Evolutionary conservation across 1,284 basidiomycete genomes (phyloP), one percentile per base, ranked within the genome.

Genomic region (Sporisorium iseilematis-ciliati): DNA sequence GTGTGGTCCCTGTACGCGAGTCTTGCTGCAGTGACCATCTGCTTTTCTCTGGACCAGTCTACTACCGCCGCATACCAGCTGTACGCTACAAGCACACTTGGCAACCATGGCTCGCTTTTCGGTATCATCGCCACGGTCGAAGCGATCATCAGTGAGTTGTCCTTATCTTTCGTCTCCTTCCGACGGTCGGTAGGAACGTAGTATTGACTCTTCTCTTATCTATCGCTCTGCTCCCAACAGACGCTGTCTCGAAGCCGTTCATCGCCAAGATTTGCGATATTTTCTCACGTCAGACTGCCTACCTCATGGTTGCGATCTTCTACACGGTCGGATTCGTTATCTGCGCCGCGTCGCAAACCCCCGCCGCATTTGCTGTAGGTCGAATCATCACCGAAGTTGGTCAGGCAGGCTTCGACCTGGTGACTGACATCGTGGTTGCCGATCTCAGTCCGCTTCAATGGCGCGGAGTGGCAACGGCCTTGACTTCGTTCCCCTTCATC

Each of bases 351-450:
- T 50, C 66, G 7, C 62, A 71, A 45, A 64, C 46, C 11, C 43
- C 67, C 11, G 52, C 42, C 14, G 65, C 65, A 23, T 68, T 67
- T 29, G 52, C 50, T 2, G 56, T 66, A 1, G 73, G 70, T 43
- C 20, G 64, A 14, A 59, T 62, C 52, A 51, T 76, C 38, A 69
- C 61, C 58, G 65, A 73, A n/a, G 55, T 71, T n/a, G 65, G 63
- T 20, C 58, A 76, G 43, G 64, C 73, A 11, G 71, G 67, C 14
- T 54, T 74, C 53, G 73, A 75, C 31, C 59, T 72, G 42, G 49
- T 83, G 25, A 72, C 70, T 21, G 79, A 82, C 58, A 79, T 84
- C 38, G 57, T 83, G 46, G 77, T 82, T 7, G 79, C 70, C 18
- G 82, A 75, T 25, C 40, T 78, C 20, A 75, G 55, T 29, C 65